Conservation (phyloP, 192 early-diverging fungal species). For the Backusella westeae region DNA sequence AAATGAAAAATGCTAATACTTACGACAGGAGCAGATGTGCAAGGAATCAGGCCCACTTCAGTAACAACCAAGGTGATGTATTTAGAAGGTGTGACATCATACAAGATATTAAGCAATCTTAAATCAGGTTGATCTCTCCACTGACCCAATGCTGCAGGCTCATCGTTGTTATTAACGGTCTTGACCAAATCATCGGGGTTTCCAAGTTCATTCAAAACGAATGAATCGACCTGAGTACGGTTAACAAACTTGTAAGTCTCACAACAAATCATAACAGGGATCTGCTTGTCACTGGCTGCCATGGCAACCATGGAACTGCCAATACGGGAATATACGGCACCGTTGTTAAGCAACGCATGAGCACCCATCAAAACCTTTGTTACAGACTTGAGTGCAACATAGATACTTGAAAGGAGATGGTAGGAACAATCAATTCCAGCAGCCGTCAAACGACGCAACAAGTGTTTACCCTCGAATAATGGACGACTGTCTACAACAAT, state of each 20-base stretch:
- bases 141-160: slow-evolving; percentile 38
- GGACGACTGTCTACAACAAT: slow-evolving; percentile 92
- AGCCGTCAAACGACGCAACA: slow-evolving; percentile 54
- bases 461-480: slow-evolving; percentile 81
- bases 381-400: slow-evolving; percentile 78
- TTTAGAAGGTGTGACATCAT: slow-evolving; percentile 95
- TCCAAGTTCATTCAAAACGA: slow-evolving; percentile 96
- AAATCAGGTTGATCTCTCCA: slow-evolving; percentile 81
- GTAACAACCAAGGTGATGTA: slow-evolving; percentile 89
- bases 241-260: slow-evolving; percentile 97
- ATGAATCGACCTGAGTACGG: slow-evolving; percentile 88
- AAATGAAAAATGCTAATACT: slow-evolving; percentile 1
- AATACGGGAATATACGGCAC: slow-evolving; percentile 84
- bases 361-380: slow-evolving; percentile 97
- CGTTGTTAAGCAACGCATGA: slow-evolving; percentile 88
- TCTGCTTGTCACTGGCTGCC: slow-evolving; percentile 80
- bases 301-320: slow-evolving; percentile 92
- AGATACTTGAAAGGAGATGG: slow-evolving; percentile 61
- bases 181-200: slow-evolving; percentile 84
- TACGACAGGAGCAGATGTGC: slow-evolving; percentile 82
- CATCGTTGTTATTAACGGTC: slow-evolving; percentile 13
- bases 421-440: slow-evolving; percentile 78
- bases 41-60: slow-evolving; percentile 90
- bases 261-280: slow-evolving; percentile 95
- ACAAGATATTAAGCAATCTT: slow-evolving; percentile 85